Evolutionary conservation across 2,329 filamentous ascomycete species (phyloP).

Genomic region (Aspergillus luchuensis): DNA sequence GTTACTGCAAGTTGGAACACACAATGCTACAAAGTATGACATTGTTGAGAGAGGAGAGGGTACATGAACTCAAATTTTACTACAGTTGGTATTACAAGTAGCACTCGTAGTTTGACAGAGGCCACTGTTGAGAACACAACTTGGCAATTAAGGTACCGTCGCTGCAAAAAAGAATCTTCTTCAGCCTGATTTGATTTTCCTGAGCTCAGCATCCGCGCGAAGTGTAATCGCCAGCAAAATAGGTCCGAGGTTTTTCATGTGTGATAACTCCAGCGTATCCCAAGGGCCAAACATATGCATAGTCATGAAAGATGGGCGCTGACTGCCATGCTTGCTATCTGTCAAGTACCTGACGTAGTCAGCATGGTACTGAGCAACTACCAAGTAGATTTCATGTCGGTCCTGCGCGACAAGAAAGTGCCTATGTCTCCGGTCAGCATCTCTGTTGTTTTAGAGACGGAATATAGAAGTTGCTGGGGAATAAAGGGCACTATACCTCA

Average conservation of each 20-base stretch:
- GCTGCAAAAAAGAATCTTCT: too few relatives aligned
- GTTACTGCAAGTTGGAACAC: too few relatives aligned
- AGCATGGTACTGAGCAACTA: constrained; percentile 7
- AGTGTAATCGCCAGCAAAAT: constrained; percentile 9
- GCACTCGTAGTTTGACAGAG: too few relatives aligned
- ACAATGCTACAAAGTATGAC: too few relatives aligned
- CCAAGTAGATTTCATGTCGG: constrained; percentile 7
- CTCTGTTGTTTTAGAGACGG: background rate
- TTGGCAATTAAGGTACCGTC: too few relatives aligned
- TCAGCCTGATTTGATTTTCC: too few relatives aligned
- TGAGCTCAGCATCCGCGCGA: too few relatives aligned
- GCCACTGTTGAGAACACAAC: too few relatives aligned
- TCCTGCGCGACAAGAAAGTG: constrained; percentile 9
- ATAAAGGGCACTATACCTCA: background rate
- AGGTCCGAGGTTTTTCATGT: constrained; percentile 12
- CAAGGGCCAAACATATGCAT: constrained; percentile 20
- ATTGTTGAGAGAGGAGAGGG: too few relatives aligned
- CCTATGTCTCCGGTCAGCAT: background rate
- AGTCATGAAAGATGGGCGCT: constrained; percentile 6
- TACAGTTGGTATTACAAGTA: too few relatives aligned
- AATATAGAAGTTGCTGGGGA: background rate
- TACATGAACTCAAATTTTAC: too few relatives aligned
- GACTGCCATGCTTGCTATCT: background rate
- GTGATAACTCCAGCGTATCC: constrained; percentile 4
- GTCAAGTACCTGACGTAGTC: constrained; percentile 11